Conservation (phyloP, 1,139 yeast species). For the Cylindricascospora bacillispora region DNA sequence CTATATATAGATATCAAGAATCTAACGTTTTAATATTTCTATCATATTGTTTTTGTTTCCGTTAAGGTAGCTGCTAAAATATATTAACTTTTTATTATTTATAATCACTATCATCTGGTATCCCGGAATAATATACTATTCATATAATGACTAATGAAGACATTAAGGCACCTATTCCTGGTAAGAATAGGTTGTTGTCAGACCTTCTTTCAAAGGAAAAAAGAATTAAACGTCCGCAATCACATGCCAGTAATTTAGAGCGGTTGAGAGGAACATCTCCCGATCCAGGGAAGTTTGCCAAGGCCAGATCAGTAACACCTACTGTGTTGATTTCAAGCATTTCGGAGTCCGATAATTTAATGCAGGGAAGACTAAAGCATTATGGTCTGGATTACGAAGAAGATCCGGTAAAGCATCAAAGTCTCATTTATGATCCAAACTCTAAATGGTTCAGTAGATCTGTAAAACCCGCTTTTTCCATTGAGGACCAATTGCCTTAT, state of each 20-base stretch:
- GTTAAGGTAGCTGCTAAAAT: too few species aligned
- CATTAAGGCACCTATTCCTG: slow-evolving; percentile 1
- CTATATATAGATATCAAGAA: too few species aligned
- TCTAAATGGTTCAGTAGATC: slow-evolving; percentile 48
- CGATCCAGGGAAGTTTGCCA: slow-evolving; percentile 4
- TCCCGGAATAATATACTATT: too few species aligned
- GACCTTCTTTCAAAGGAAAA: not conserved
- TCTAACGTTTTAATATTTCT: too few species aligned
- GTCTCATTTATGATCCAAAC: slow-evolving; percentile 34
- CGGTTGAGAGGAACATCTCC: slow-evolving; percentile 10
- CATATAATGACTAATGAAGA: slow-evolving; percentile 1
- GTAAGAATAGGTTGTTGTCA: not conserved
- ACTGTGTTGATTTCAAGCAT: slow-evolving; percentile 7
- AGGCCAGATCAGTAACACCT: slow-evolving; percentile 22
- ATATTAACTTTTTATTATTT: too few species aligned
- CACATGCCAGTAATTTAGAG: slow-evolving; percentile 13
- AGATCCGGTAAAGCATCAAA: slow-evolving; percentile 31
- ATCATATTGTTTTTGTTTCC: too few species aligned
- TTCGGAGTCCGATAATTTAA: slow-evolving; percentile 26
- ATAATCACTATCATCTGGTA: too few species aligned
- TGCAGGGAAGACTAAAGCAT: slow-evolving; percentile 30
- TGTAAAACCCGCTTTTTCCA: slow-evolving; percentile 41
- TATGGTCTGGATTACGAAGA: slow-evolving; percentile 51
- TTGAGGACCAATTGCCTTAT: slow-evolving; percentile 64
- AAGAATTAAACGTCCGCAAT: slow-evolving; percentile 6